Percentiles rank a stretch among this genome's conserved stretches.
These are phyloP conservation scores for Diaporthe sp. DNA, from an alignment of 2,329 filamentous ascomycete genomes.

Conservation along the genomic window DNA sequence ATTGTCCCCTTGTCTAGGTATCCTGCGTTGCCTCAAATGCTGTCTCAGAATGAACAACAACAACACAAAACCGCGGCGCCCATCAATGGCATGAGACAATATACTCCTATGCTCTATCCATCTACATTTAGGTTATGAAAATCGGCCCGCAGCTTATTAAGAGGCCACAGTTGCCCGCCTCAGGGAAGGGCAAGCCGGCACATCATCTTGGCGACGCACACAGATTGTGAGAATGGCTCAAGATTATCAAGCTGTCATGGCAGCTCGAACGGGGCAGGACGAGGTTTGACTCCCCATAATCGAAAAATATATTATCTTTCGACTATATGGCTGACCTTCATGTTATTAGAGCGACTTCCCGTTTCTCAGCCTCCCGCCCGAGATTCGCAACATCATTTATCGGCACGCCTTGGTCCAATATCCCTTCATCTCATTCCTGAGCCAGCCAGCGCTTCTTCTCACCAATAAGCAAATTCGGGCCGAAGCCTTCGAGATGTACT, in stretches of 20 bases:
- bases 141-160: too few species aligned
- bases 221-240: background rate
- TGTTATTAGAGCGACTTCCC: background rate
- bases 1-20: too few species aligned
- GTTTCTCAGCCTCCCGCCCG: background rate
- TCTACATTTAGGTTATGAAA: too few species aligned
- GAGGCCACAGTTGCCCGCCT: rapidly evolving
- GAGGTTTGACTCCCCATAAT: background rate
- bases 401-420: background rate
- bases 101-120: too few species aligned
- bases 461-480: background rate
- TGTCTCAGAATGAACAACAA: too few species aligned
- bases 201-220: background rate
- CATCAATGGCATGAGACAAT: too few species aligned
- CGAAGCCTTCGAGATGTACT: background rate
- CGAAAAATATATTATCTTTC: background rate
- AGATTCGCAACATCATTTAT: background rate
- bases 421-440: too few species aligned
- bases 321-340: background rate
- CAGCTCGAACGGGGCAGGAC: background rate
- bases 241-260: background rate
- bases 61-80: too few species aligned
- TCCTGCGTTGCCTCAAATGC: too few species aligned
- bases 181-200: too few species aligned
- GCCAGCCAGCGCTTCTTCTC: background rate